Evolutionary conservation across 2,329 filamentous ascomycete species (phyloP), one percentile per base, ranked within the genome.

Genomic region (Curvularia lunata): DNA sequence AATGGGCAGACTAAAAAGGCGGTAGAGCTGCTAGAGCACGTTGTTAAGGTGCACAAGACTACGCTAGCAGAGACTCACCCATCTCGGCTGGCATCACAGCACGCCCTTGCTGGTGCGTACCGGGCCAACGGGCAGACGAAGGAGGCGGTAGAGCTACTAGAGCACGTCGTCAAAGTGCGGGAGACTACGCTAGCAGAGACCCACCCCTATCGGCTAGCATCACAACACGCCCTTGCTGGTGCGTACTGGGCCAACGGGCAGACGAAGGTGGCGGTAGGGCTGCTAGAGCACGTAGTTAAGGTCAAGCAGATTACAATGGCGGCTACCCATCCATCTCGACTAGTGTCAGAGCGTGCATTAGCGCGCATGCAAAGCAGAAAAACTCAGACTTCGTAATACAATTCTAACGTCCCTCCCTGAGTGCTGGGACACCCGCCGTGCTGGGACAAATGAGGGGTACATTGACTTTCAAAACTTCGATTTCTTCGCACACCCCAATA

Each of bases 211-310:
- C 49, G 21, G 7, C 52, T 65, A 27, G 38, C 40, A 55, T 65
- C 54, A 28, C 52, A 59, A 54, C 54, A 63, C 49, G 46, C 0
- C 38, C 60, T 65, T 54, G 57, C 32, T 40, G 6, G 0, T 40
- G 19, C 13, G 4, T 49, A 49, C 2, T 4, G 5, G 2, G 32
- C 23, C 52, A 43, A 59, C 10, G 34, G 46, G 27, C 53, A 59
- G 40, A 46, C 30, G 0, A 40, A 59, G 27, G 46, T 56, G 40
- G 61, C 61, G 13, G 30, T 57, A 43, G 27, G 3, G 30, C 55
- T 61, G 38, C 46, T 63, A 18, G 60, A 63, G 51, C 38, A 58
- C 37, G 51, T 63, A 13, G 54, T 54, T 13, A 49, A 50, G 9
- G 12, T 32, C 1, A 32, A 32, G 8, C 30, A 16, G 10, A 16